Base-by-base conservation (phyloP, 2,329 filamentous ascomycete genomes). In the Exophiala sp. region DNA sequence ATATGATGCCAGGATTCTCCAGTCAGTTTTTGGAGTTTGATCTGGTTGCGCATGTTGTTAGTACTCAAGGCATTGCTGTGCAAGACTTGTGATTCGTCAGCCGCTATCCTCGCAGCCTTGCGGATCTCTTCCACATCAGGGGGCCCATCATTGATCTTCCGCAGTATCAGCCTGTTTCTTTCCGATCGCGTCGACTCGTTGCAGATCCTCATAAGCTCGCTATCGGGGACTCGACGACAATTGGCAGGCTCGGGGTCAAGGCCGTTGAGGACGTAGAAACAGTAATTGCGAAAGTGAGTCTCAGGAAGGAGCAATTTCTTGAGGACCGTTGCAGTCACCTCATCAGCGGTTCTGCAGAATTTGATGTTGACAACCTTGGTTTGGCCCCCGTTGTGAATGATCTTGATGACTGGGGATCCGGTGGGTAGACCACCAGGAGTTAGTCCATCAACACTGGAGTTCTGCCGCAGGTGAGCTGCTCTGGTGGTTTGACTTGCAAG, bases 281-380 rank as follows among this genome's bases (percentile, higher is more conserved):
- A 96, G 70, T 95, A 97, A 64, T 94, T 95, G 62, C 89, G 82
- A 65, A 93, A 86, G 63, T 96, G 89, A 56, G 91, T 87, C 64
- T 95, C 89, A 18, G 89, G 86, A 23, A 95, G 77, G 34, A 83
- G 82, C 57, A 95, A 87, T 67, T 97, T 97, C 59, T 85, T 82
- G 38, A 97, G 71, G 0, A 93, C 95, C 53, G 88, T 85, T 39
- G 89, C 79, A 74, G 96, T 91, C 45, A 97, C 87, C 59, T 97
- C 89, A 63, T 96, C 93, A 53, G 88, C 86, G 3, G 86, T 93
- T 64, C 83, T 89, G 75, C 90, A 96, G 58, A 87, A 86, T 57
- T 88, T 85, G 59, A 97, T 89, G 67, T 93, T 93, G 63, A 98
- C 83, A 19, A 96, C 90, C 64, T 95, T 95, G 41, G 89, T 95